These are phyloP conservation scores for Calonectria pseudoturangicola DNA, from an alignment of 2,329 filamentous ascomycete genomes.

Conservation along the genomic window DNA sequence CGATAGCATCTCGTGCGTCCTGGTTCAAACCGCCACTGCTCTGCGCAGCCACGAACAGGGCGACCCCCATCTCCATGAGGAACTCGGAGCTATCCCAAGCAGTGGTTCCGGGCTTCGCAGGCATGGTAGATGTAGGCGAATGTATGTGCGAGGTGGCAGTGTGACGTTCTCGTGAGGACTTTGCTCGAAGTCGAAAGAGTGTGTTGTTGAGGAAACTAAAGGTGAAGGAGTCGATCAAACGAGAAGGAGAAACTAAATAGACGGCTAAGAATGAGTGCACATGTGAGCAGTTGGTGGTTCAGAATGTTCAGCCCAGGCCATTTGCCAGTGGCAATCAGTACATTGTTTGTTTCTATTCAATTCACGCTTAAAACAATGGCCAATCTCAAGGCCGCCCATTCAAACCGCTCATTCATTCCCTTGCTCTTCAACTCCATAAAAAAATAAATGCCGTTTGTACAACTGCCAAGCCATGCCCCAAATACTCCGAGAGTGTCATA, in stretches of 20 bases:
- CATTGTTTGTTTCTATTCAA: slow-evolving; percentile 33
- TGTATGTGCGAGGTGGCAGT: neutral
- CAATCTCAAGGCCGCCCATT: slow-evolving; percentile 8
- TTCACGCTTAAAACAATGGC: slow-evolving; percentile 23
- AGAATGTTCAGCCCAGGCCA: slow-evolving; percentile 21
- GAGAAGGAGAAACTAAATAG: slow-evolving; percentile 2
- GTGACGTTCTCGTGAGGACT: neutral
- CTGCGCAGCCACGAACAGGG: slow-evolving; percentile 57
- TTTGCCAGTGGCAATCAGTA: slow-evolving; percentile 29
- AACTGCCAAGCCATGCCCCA: neutral
- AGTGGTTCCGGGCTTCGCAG: slow-evolving; percentile 42
- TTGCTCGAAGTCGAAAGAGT: too few relatives aligned
- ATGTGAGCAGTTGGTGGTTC: neutral
- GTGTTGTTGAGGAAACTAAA: neutral
- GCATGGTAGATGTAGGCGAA: slow-evolving; percentile 43
- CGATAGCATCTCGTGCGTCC: slow-evolving; percentile 56
- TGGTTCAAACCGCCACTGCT: slow-evolving; percentile 53
- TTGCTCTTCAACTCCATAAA: slow-evolving; percentile 35
- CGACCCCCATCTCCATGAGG: slow-evolving; percentile 59
- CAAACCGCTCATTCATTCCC: slow-evolving; percentile 19
- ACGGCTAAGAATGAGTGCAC: neutral
- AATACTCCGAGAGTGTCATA: slow-evolving; percentile 1
- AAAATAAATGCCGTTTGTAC: slow-evolving; percentile 27
- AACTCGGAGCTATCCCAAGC: slow-evolving; percentile 60
- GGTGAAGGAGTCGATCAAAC: neutral